A percentile compares a stretch with the other conserved stretches of the same genome.
phyloP scores from a whole-genome alignment of 2,329 filamentous ascomycete genomes.

The Orbilia ellipsospora region DNA sequence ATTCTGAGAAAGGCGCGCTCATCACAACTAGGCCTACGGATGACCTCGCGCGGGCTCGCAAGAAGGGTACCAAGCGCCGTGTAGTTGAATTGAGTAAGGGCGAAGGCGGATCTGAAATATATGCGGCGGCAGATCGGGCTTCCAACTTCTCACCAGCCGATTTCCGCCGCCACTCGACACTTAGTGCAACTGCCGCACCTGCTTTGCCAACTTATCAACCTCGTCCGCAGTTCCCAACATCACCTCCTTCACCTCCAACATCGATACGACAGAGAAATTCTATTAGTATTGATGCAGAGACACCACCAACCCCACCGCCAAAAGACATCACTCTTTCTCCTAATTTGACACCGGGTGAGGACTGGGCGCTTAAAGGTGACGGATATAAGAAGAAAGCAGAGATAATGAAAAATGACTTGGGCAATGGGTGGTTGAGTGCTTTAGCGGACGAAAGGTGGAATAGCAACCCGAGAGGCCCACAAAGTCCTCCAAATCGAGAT shows the following conservation, averaged over 20 bases:
- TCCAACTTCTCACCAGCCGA: slow-evolving; percentile 46
- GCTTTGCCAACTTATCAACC: slow-evolving; percentile 45
- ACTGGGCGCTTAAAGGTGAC: slow-evolving; percentile 77
- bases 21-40: slow-evolving; percentile 56
- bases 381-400: slow-evolving; percentile 90
- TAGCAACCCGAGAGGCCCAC: slow-evolving; percentile 65
- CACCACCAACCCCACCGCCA: slow-evolving; percentile 49
- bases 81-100: slow-evolving; percentile 59
- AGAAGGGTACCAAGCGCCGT: slow-evolving; percentile 57
- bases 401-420: slow-evolving; percentile 83
- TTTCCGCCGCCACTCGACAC: slow-evolving; percentile 35
- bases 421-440: slow-evolving; percentile 86
- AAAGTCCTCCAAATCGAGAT: slow-evolving; percentile 59
- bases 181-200: slow-evolving; percentile 24
- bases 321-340: slow-evolving; percentile 50
- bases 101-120: slow-evolving; percentile 52
- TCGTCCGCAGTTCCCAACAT: slow-evolving; percentile 44
- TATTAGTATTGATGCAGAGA: slow-evolving; percentile 57
- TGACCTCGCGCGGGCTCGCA: slow-evolving; percentile 58
- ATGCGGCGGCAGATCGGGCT: slow-evolving; percentile 40
- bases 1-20: slow-evolving; percentile 44
- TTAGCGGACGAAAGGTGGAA: slow-evolving; percentile 76
- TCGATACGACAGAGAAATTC: slow-evolving; percentile 57
- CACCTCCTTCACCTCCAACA: slow-evolving; percentile 55
- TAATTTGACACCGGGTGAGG: slow-evolving; percentile 59